Base-by-base conservation (phyloP, 148 eudicot genomes). In the Drosera capensis region DNA sequence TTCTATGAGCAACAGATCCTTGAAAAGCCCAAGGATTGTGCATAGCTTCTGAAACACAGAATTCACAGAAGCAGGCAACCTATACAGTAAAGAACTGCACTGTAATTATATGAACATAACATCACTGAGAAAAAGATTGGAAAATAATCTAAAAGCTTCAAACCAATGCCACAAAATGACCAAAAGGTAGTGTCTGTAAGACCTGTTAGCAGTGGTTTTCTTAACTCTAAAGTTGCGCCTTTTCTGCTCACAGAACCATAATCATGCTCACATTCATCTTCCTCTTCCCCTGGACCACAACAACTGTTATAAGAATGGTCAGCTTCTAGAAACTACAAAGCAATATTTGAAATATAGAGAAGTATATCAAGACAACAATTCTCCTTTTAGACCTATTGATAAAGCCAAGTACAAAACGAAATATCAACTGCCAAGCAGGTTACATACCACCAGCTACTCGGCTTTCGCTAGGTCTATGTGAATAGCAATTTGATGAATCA, bases 401-500 rank as follows among this genome's bases (percentile, higher is more conserved):
- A 52, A 7, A 28, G 19, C 20, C 3, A 35, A 28, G 23, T 2
- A 53, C 23, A 30, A 31, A 1, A 9, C 14, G 9, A 26, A 16
- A 43, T 31, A 14, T 24, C 30, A 48, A 20, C 35, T 12, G 41
- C 23, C 41, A 43, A 14, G 46, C 14, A n/a, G 8, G 19, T 29
- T 23, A n/a, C 40, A 48, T 62, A 84, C 99, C 99, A 62, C 84
- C 95, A 58, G 68, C 62, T 36, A 57, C 52, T 52, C 65, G 81
- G 60, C 71, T 66, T 28, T 73, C 80, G 55, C 40, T 54, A 44
- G 99, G 95, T 64, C 72, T 79, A 72, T 84, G 95, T 67, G 81
- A 57, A 53, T 95, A 84, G 25, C 99, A 95, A 66, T 75, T 84
- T 28, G 76, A 67, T 57, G 99, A 83, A 67, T 90, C 95, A 75